These are phyloP conservation scores for Agaricus sinodeliciosus DNA, from an alignment of 768 basidiomycete genomes.

Conservation along the genomic window DNA sequence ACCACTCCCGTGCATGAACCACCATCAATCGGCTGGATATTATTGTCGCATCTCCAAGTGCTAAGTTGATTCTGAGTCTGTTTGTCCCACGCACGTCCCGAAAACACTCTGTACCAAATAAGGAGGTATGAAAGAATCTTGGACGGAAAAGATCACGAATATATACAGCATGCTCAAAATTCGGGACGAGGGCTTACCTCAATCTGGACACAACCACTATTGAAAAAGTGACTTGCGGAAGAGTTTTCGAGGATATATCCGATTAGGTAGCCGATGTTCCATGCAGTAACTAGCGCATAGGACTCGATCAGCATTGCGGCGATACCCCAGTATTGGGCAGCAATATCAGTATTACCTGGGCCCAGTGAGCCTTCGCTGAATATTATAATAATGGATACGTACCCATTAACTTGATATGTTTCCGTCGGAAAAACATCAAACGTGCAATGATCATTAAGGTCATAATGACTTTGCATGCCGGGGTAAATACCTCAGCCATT, in stretches of 20 bases:
- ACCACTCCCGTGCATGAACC: no score
- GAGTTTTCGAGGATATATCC: background rate
- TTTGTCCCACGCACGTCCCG: background rate
- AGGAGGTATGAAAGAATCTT: background rate
- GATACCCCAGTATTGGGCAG: background rate
- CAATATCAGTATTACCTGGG: background rate
- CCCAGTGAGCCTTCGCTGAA: background rate
- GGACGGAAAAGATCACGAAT: no score
- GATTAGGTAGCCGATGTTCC: background rate
- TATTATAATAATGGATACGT: background rate
- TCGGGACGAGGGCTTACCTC: background rate
- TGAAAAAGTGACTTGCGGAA: background rate
- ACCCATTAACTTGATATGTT: background rate
- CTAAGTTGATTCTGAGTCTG: background rate
- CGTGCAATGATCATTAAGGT: background rate
- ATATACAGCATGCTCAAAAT: no score
- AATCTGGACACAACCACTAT: background rate
- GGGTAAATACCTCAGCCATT: background rate
- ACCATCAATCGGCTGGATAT: no score
- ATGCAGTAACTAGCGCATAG: constrained; percentile 1
- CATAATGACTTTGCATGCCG: background rate
- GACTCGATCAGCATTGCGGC: constrained; percentile 1
- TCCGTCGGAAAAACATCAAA: background rate
- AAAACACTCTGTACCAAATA: background rate
- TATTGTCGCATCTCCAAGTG: background rate